Base-by-base conservation (phyloP, 2,329 filamentous ascomycete genomes). In the Botrytis elliptica region DNA sequence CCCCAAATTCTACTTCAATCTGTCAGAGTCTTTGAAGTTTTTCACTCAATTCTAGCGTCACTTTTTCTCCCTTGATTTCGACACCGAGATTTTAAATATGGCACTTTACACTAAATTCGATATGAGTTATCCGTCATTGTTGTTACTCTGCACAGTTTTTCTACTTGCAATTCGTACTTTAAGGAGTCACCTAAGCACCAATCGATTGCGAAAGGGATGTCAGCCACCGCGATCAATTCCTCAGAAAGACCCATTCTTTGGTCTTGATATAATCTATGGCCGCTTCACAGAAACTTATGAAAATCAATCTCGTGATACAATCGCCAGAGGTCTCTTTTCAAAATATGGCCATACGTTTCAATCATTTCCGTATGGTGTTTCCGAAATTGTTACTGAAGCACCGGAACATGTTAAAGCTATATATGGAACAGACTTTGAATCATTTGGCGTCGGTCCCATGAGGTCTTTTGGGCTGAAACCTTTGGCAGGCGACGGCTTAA, bases 391-490 rank as follows among this genome's bases (percentile, higher is more conserved):
- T 1, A 73, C 73, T 0, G 80, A 80, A n/a, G 38, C 33, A 1
- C 74, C 72, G 20, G 74, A 75, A 36, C 73, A 55, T 59, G 68
- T 75, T 16, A 72, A 75, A 40, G 62, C 67, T 25, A 64, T 75
- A 33, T 71, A 71, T 18, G 62, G 66, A 16, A 68, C 71, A n/a
- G 63, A 75, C 14, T 74, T 74, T 18, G 55, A 71, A 29, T 70
- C 60, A 20, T 90, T 85, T 74, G 84, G 84, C 36, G 83, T 87
- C 73, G 85, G 85, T 0, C 76, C 81, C 0, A 75, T 76, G 46
- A 86, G 86, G 73, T 83, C 85, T 73, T 75, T 81, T 3, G 78
- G 81, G 7, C 84, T 85, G 81, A 78, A 81, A 0, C 55, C 42
- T 18, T 62, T 69, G 5, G 55, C 42, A 52, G 71, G 29, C 16